Base-by-base conservation (phyloP, 768 basidiomycete species). In the Rhizopogon rudus region DNA sequence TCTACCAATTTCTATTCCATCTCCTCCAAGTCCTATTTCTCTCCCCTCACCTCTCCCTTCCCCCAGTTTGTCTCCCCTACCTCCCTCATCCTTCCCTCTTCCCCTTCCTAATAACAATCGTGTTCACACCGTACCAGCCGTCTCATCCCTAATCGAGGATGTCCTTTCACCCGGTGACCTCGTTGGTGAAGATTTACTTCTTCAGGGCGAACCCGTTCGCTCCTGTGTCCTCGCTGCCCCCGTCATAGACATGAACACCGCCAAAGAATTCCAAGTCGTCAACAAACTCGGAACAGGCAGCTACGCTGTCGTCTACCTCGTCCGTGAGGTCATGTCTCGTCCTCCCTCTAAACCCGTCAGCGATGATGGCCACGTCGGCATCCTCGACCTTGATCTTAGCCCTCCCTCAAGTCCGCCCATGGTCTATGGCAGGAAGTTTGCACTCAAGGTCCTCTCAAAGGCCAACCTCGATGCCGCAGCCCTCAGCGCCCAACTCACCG, bases 371-470 rank as follows among this genome's bases (percentile, higher is more conserved):
- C 78, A 77, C 53, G 74, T 83, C 52, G 82, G 81, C 60, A 59
- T 70, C 28, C 80, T 84, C 67, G 83, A 85, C 55, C 60, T 82
- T 9, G 82, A 81, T 59, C 75, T 75, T 43, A 61, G 62, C 45
- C 57, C 68, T 50, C 49, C 56, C 43, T 59, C 76, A 39, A 68
- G 74, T 48, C 62, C 53, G 41, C 68, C 71, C 55, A 73, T 75
- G 20, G 70, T 75, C 13, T 90, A 92, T 60, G 91, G 90, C 22
- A 80, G 87, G 55, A 83, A 93, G 67, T 91, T 86, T 70, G 97
- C 97, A n/a, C 82, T 98, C 74, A 98, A 99, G 79, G 90, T 92
- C 71, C 77, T 98, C 60, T 93, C 91, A 69, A 98, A 98, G 73
- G 88, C 87, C 51, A 88, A 98, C 76, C 86, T 97, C 58, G 86